A percentile compares a stretch with the other conserved stretches of the same genome.
These are phyloP conservation scores for Aspergillus wentii DNA, from an alignment of 495 filamentous ascomycete species.

Conservation along the genomic window DNA sequence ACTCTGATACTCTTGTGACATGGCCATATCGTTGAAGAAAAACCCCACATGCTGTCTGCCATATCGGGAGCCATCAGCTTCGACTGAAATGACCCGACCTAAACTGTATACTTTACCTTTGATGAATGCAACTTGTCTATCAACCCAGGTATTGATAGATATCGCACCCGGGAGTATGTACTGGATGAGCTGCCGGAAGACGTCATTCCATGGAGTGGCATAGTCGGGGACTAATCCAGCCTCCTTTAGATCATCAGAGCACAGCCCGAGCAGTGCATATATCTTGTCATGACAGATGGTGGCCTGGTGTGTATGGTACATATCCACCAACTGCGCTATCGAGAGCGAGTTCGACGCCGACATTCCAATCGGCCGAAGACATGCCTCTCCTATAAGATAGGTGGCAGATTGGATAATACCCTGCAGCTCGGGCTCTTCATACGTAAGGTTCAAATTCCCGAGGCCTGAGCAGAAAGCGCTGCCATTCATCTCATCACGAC, in stretches of 20 bases:
- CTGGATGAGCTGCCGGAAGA: conserved; percentile 11
- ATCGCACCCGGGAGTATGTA: conserved; percentile 11
- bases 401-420: conserved; percentile 15
- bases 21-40: too few species aligned
- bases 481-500: conserved; percentile 18
- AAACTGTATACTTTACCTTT: conserved; percentile 10
- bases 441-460: conserved; percentile 3
- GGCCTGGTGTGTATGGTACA: conserved; percentile 26
- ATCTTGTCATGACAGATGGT: conserved; percentile 26
- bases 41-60: background rate
- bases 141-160: conserved; percentile 13
- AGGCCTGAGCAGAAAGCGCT: conserved; percentile 10
- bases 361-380: conserved; percentile 22
- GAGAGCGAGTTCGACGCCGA: too few species aligned
- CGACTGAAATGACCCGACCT: too few species aligned
- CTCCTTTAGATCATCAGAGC: conserved; percentile 13
- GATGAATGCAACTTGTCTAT: conserved; percentile 13
- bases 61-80: too few species aligned
- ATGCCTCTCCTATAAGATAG: conserved; percentile 20
- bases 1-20: too few species aligned
- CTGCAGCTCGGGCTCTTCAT: too few species aligned
- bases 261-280: conserved; percentile 32
- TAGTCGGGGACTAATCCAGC: conserved; percentile 14
- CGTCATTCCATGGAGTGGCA: conserved; percentile 10
- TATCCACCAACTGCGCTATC: conserved; percentile 27